These are phyloP conservation scores for Periconia macrospinosa DNA, from an alignment of 2,329 filamentous ascomycete species.

Conservation along the genomic window DNA sequence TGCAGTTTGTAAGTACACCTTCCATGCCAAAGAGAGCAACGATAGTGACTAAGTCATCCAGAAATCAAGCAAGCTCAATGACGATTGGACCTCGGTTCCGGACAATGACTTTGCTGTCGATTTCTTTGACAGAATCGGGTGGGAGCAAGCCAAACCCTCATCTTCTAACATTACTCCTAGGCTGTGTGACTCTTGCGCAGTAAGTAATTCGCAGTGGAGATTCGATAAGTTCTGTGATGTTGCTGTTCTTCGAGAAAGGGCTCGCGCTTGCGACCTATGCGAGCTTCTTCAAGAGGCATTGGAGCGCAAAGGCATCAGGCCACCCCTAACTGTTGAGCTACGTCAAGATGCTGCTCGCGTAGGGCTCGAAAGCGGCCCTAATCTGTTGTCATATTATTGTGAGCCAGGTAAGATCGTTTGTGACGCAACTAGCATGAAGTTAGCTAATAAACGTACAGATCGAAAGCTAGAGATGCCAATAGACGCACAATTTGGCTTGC, in stretches of 20 bases:
- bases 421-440: too few relatives aligned
- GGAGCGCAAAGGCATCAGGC: neutral
- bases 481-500: neutral
- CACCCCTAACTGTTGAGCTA: neutral
- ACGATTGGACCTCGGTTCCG: constrained; percentile 1
- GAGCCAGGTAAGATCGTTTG: neutral
- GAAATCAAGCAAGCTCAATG: constrained; percentile 3
- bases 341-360: neutral
- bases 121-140: neutral
- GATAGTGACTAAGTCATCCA: neutral
- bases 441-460: neutral
- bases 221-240: neutral
- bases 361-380: neutral
- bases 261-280: neutral
- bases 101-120: neutral
- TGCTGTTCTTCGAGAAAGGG: neutral
- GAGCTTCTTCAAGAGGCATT: neutral
- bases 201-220: neutral
- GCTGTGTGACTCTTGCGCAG: neutral
- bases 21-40: neutral
- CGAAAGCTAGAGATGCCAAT: neutral
- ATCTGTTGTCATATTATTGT: neutral
- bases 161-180: neutral
- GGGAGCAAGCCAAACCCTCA: neutral
- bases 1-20: too few relatives aligned